Base-by-base conservation (phyloP, 23 red algal genomes). In the Gracilaria gracilis region DNA sequence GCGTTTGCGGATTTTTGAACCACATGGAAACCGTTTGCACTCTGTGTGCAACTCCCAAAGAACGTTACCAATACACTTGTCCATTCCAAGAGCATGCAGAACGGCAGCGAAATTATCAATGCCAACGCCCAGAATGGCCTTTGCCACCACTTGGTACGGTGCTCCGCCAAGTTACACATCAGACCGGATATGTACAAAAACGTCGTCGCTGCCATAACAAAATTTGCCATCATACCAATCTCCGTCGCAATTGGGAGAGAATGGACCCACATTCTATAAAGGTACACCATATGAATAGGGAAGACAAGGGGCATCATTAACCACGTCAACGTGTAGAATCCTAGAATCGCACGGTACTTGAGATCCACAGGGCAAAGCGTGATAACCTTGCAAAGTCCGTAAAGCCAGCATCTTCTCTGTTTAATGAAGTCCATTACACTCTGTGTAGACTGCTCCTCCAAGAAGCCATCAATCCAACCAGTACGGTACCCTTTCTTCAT, bases 1-100 rank as follows among this genome's bases (percentile, higher is more conserved):
- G 66, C 83, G 67, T 42, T 76, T 0, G 71, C 84, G 29, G 66
- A 75, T 69, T 88, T 88, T 34, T 88, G 84, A 24, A 88, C 84
- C 24, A 88, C 84, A 49, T 88, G 84, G 53, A 88, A 88, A 21
- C 84, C 84, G 4, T 69, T 62, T 12, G 64, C 84, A 39, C 78
- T 78, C 48, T 72, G 28, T 17, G 84, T 75, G 35, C 84, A 88
- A 9, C 84, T 28, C 2, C 69, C 67, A 78, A 88, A 88, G 84
- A 88, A 75, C 67, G 84, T 48, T 46, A 61, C 44, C 14, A 88
- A 4, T 20, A 88, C 67, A 21, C 28, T 27, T 21, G 34, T 33
- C 49, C 77, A 34, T 48, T 88, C 84, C 66, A 88, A 23, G 46
- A 75, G 36, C 69, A 78, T 54, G 34, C 67, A 88, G 25, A 88